phyloP scores from a whole-genome alignment of 495 filamentous ascomycete species.

The Cairneyella variabilis region DNA sequence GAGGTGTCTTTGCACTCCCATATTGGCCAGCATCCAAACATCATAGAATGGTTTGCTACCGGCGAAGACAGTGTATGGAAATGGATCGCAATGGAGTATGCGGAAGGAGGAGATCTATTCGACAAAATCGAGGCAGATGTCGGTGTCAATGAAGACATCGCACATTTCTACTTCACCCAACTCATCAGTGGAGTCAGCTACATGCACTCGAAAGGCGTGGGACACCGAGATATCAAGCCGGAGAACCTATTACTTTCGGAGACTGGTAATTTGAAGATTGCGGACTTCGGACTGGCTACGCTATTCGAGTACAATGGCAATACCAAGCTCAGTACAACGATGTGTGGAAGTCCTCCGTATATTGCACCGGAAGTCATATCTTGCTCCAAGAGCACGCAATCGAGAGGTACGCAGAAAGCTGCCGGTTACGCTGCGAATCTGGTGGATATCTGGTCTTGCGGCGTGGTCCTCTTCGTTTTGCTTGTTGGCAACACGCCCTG shows the following conservation, averaged over 20 bases:
- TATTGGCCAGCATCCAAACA: constrained; percentile 83
- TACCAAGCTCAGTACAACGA: constrained; percentile 73
- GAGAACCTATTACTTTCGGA: constrained; percentile 83
- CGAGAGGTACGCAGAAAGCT: constrained; percentile 46
- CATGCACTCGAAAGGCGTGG: constrained; percentile 90
- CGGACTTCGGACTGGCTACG: constrained; percentile 95
- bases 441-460: constrained; percentile 95
- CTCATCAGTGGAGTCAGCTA: constrained; percentile 85
- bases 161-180: constrained; percentile 94
- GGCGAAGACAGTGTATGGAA: constrained; percentile 88
- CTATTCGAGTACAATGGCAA: constrained; percentile 84
- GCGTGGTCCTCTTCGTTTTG: constrained; percentile 93
- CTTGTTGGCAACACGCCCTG: constrained; percentile 96
- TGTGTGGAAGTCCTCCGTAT: constrained; percentile 96
- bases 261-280: constrained; percentile 87
- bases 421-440: constrained; percentile 76
- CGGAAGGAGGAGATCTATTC: constrained; percentile 94
- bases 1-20: constrained; percentile 86
- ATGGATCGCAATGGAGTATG: constrained; percentile 98
- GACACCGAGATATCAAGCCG: constrained; percentile 86
- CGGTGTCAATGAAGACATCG: constrained; percentile 86
- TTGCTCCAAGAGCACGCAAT: constrained; percentile 34
- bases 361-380: constrained; percentile 90
- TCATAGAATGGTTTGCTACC: constrained; percentile 84
- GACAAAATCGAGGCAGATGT: constrained; percentile 99